Base-by-base conservation (phyloP, 352 stramenopile genomes). In the Aphanomyces invadans region DNA sequence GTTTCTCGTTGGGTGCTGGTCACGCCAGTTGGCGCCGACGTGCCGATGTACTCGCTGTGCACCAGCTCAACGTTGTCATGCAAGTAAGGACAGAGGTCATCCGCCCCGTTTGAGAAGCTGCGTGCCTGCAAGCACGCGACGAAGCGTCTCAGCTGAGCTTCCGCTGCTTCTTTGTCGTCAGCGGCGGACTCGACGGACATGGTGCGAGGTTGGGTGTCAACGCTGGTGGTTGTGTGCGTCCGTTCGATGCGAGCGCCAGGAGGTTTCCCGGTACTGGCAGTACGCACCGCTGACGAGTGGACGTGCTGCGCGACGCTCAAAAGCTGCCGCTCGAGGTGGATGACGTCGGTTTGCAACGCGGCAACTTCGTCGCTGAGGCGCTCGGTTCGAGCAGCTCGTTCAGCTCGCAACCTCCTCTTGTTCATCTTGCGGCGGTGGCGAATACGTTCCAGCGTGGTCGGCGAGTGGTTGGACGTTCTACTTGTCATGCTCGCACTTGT, bases 391-490 rank as follows among this genome's bases (percentile, higher is more conserved):
- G 17, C 28, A 19, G 23, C 25, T 29, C 53, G 57, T 65, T 65
- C 36, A 1, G 57, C 57, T 5, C 32, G 57, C 17, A 51, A 29
- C 45, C 42, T 23, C 17, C 57, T 32, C n/a, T 65, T 65, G 57
- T 65, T 65, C 36, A 65, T 65, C 57, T 53, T 65, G 31, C 57
- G 57, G 17, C 57, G 57, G 23, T 65, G 57, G 21, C 57, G 57
- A 29, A 65, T 38, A 15, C 7, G 7, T 15, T 42, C 36, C 36
- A 42, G 36, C 36, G 36, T n/a, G n/a, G n/a, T n/a, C n/a, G n/a
- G n/a, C n/a, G n/a, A n/a, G n/a, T n/a, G n/a, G n/a, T n/a, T n/a
- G 52, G 29, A 15, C 52, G 11, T 52, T 61, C 15, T 61, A 44
- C 19, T 23, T n/a, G 4, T 7, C 53, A 44, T 61, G 53, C 25